phyloP scores from a whole-genome alignment of 192 early-diverging fungal genomes.

The Mortierella antarctica region DNA sequence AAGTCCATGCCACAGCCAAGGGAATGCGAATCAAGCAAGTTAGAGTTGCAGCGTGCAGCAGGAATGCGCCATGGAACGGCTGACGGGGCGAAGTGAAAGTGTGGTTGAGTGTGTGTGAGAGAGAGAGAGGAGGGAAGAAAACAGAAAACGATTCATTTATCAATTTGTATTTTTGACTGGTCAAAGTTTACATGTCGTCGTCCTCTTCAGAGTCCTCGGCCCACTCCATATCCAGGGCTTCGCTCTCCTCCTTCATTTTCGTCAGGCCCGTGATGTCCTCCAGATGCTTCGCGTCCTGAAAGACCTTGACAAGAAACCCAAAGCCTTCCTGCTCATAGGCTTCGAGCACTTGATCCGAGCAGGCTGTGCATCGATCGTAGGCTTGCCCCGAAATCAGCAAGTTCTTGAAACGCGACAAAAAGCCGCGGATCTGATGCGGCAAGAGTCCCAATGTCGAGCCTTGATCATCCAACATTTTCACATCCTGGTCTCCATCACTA shows the following conservation, averaged over 20 bases:
- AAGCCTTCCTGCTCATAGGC: conserved; percentile 75
- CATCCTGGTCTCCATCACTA: conserved; percentile 20
- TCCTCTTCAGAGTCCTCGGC: conserved; percentile 67
- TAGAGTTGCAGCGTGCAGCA: no score
- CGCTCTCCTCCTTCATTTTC: conserved; percentile 82
- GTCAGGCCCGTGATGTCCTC: conserved; percentile 90
- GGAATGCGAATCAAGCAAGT: no score
- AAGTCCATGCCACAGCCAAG: conserved; percentile 30
- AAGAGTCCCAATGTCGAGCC: conserved; percentile 74
- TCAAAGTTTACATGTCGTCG: conserved; percentile 36
- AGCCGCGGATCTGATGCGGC: conserved; percentile 96
- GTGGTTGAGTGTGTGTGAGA: neutral
- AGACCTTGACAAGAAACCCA: conserved; percentile 79
- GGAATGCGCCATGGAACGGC: no score
- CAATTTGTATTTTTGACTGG: neutral
- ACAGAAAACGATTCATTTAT: neutral
- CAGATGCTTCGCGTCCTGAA: conserved; percentile 79
- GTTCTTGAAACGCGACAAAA: conserved; percentile 86
- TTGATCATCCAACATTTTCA: neutral
- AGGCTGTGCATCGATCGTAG: conserved; percentile 93
- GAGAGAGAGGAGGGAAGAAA: conserved; percentile 4
- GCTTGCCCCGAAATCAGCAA: conserved; percentile 84
- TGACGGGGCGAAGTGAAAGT: neutral
- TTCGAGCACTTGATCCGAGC: conserved; percentile 73
- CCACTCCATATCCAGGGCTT: conserved; percentile 84